These are phyloP conservation scores for Saturnispora halmiae DNA, from an alignment of 805 yeast species.

Conservation along the genomic window DNA sequence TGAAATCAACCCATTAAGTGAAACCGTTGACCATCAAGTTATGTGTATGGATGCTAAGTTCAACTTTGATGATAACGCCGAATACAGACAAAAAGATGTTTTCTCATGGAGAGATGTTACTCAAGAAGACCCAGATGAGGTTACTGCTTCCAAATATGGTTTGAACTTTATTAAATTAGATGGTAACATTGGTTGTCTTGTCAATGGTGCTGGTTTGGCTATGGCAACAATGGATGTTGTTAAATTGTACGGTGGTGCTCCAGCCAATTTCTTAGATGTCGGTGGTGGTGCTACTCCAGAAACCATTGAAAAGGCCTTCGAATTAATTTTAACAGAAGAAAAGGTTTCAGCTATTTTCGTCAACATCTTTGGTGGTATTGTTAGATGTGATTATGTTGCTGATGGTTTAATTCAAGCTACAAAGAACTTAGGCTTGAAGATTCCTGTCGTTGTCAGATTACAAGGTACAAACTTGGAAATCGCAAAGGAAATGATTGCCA, in stretches of 20 bases:
- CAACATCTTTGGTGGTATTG: conserved; percentile 98
- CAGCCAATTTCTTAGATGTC: conserved; percentile 98
- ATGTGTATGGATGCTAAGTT: conserved; percentile 99
- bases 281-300: conserved; percentile 99
- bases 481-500: conserved; percentile 77
- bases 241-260: conserved; percentile 95
- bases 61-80: conserved; percentile 94
- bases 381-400: conserved; percentile 98
- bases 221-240: conserved; percentile 99
- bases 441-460: conserved; percentile 95
- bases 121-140: conserved; percentile 98
- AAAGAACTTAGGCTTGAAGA: conserved; percentile 77
- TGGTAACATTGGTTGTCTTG: conserved; percentile 97
- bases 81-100: conserved; percentile 89
- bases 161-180: conserved; percentile 95
- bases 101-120: conserved; percentile 94
- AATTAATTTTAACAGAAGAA: conserved; percentile 80
- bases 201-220: conserved; percentile 99
- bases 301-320: conserved; percentile 95
- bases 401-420: conserved; percentile 94
- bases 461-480: conserved; percentile 94
- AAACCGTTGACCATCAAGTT: conserved; percentile 81
- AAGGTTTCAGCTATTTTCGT: conserved; percentile 92
- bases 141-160: conserved; percentile 80
- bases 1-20: conserved; percentile 96